Base-by-base conservation (phyloP, 768 basidiomycete species). In the Leccinum aurantiacum region DNA sequence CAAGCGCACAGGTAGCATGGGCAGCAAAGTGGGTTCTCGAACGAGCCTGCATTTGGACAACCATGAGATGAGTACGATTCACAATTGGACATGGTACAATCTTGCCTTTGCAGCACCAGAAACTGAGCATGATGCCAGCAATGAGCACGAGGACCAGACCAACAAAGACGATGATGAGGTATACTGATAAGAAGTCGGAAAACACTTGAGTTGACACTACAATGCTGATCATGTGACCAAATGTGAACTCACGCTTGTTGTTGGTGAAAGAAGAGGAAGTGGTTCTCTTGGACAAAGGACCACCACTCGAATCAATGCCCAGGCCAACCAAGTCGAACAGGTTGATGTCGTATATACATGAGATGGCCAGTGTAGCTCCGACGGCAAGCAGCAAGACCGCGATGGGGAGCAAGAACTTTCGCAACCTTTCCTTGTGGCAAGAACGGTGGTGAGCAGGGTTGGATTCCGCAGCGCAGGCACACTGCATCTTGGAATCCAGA, bases 1-100 rank as follows among this genome's bases (percentile, higher is more conserved):
- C 85, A 88, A 4, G 87, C 87, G 62, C 87, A 89, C 8, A 88
- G 76, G 69, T 89, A 89, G 66, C 87, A 88, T 1, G 87, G 87
- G 64, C 85, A 87, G 64, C 86, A 88, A 0, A 81, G 74, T 3
- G 87, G 87, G 59, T 89, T 89, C 60, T 83, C 66, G 65, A 87
- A 88, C 0, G 81, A 69, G 15, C 81, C 84, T 84, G 52, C 22
- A 51, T 54, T 59, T 13, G 24, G 46, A 33, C 31, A 47, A 53
- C 25, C 33, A 50, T 24, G n/a, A 38, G 25, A 53, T 63, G 46
- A 56, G 49, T 9, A 25, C 10, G 33, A 31, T 13, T 48, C 48
- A 35, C 31, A 15, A 44, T 46, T 10, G 31, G 29, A 53, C 22
- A 24, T 29, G 54, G 37, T 24, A 25, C 6, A 44, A 35, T 60